A percentile compares a stretch with the other conserved stretches of the same genome.
Conservation (phyloP, 305 asterid genomes). For the Solanum hybrid region DNA sequence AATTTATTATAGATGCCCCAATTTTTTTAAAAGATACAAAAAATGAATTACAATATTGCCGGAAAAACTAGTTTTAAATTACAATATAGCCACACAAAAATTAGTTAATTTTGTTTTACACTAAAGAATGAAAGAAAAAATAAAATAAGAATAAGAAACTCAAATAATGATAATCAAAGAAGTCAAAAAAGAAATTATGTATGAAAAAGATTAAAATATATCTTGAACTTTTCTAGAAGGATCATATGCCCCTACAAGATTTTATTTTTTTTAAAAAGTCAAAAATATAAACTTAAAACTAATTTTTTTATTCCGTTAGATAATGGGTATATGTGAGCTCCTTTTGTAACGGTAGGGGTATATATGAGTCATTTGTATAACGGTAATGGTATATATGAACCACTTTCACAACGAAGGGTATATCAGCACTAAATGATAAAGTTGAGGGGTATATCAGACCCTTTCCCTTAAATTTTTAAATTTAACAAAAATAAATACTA, state of each 20-base stretch:
- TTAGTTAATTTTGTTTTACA: too few species aligned
- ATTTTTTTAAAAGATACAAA: too few species aligned
- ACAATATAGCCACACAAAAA: background rate
- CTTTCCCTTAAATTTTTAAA: too few species aligned
- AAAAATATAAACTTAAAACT: too few species aligned
- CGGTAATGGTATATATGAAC: background rate
- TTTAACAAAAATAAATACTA: too few species aligned
- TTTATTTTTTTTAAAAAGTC: too few species aligned
- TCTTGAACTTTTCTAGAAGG: background rate
- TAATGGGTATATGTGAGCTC: background rate
- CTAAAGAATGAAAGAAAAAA: background rate
- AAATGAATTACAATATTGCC: background rate
- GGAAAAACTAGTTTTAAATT: background rate
- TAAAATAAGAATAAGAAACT: background rate
- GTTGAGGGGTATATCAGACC: background rate
- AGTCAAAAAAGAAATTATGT: background rate
- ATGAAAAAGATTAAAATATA: background rate
- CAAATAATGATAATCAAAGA: background rate
- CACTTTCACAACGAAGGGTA: rapidly evolving
- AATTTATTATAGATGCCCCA: background rate
- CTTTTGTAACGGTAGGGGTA: too few species aligned
- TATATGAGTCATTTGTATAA: background rate
- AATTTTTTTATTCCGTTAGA: too few species aligned
- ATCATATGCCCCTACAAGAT: background rate
- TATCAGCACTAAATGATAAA: background rate